Evolutionary conservation across 2,329 filamentous ascomycete species (phyloP).

Genomic region (Dendrostoma leiphaemia): DNA sequence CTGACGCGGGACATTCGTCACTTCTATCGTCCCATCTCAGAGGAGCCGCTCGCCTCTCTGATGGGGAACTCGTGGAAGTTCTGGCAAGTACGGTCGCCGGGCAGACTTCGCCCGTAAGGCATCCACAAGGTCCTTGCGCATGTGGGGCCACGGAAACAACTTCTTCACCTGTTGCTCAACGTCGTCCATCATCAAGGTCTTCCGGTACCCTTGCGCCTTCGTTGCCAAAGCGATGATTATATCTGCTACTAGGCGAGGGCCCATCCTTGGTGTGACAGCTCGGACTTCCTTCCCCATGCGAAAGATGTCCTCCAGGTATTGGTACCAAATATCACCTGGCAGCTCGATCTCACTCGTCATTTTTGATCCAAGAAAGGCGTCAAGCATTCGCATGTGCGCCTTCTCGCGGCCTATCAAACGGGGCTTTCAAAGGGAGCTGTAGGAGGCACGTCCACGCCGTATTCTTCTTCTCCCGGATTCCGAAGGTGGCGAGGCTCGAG

Average conservation of each 20-base stretch:
- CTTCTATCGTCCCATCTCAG: neutral
- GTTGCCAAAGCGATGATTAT: neutral
- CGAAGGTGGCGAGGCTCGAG: neutral
- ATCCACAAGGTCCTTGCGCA: too few relatives aligned
- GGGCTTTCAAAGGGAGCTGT: neutral
- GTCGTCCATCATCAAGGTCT: neutral
- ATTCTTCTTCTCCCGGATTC: neutral
- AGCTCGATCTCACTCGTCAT: too few relatives aligned
- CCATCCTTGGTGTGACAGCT: too few relatives aligned
- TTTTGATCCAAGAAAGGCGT: too few relatives aligned
- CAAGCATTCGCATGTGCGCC: too few relatives aligned
- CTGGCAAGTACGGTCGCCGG: too few relatives aligned
- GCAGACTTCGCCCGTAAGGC: too few relatives aligned
- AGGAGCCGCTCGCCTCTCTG: neutral
- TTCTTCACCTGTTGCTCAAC: too few relatives aligned
- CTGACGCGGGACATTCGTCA: neutral
- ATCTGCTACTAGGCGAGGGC: neutral
- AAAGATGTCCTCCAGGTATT: neutral
- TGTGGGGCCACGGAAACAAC: too few relatives aligned
- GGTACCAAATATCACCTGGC: neutral
- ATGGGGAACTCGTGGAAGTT: too few relatives aligned
- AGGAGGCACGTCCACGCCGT: neutral
- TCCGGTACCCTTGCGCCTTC: neutral
- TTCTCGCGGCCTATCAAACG: neutral
- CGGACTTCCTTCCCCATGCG: neutral